Percentiles rank a stretch among this genome's conserved stretches.
Evolutionary conservation across 352 stramenopile species (phyloP).

Genomic region (Pythium chondricola): DNA sequence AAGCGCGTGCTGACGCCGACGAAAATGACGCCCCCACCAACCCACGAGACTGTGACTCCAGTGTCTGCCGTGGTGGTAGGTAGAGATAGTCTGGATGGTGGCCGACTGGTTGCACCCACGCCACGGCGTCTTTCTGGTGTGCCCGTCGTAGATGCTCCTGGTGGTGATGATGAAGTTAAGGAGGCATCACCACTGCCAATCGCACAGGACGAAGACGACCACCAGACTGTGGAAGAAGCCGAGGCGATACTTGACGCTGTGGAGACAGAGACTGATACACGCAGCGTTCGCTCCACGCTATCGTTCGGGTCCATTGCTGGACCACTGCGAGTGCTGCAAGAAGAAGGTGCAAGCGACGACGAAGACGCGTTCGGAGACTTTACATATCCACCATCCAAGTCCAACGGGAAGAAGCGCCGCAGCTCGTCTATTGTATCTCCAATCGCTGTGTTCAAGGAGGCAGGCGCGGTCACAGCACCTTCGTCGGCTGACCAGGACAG

Average conservation of each 20-base stretch:
- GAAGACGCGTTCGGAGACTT: conserved; percentile 9
- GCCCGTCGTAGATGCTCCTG: background rate
- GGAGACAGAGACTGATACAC: conserved; percentile 6
- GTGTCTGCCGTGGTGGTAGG: conserved; percentile 6
- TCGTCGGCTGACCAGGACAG: too few species aligned
- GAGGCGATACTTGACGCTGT: conserved; percentile 1
- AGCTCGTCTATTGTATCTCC: background rate
- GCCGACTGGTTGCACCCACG: background rate
- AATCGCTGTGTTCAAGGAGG: background rate
- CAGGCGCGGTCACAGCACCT: background rate
- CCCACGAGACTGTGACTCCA: conserved; percentile 11
- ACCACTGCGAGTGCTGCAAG: conserved; percentile 23
- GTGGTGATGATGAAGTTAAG: background rate
- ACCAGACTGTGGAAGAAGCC: conserved; percentile 4
- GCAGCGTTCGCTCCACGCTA: conserved; percentile 20
- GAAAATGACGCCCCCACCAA: conserved; percentile 9
- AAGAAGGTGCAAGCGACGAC: conserved; percentile 14
- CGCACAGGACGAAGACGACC: background rate
- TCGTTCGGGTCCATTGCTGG: conserved; percentile 26
- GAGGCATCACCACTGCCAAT: background rate
- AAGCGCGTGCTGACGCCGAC: conserved; percentile 54
- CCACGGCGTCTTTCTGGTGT: background rate
- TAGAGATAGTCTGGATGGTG: conserved; percentile 19
- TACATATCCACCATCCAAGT: background rate
- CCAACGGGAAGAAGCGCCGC: background rate